Percentiles rank a stretch among this genome's conserved stretches.
These are phyloP conservation scores for Parmales sp. DNA, from an alignment of 108 stramenopile genomes.

Conservation along the genomic window DNA sequence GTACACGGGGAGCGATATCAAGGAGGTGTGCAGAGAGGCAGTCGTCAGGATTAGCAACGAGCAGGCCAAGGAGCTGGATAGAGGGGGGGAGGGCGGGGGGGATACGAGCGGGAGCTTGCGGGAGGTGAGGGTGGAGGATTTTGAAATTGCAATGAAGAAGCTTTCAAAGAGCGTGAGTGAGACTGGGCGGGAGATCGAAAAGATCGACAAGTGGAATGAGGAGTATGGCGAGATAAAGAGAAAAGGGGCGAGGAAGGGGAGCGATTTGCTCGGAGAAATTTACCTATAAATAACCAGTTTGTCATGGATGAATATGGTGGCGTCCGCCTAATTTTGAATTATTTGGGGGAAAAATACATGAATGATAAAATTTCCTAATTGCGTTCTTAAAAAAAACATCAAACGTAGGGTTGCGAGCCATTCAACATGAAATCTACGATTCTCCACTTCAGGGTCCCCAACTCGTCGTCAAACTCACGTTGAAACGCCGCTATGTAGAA, in stretches of 20 bases:
- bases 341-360: too few species aligned
- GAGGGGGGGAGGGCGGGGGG: constrained; percentile 28
- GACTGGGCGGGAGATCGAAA: constrained; percentile 74
- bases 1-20: constrained; percentile 91
- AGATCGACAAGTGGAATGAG: constrained; percentile 94
- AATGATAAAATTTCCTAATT: too few species aligned
- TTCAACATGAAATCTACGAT: constrained; percentile 62
- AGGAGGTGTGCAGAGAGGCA: constrained; percentile 91
- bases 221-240: constrained; percentile 92
- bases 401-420: background rate
- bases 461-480: constrained; percentile 85
- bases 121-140: constrained; percentile 75
- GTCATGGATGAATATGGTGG: too few species aligned
- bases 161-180: constrained; percentile 88
- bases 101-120: constrained; percentile 57
- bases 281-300: too few species aligned
- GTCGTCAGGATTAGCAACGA: constrained; percentile 91
- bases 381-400: background rate
- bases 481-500: constrained; percentile 91
- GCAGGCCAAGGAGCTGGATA: constrained; percentile 70
- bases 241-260: constrained; percentile 44
- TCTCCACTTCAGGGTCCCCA: constrained; percentile 81
- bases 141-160: constrained; percentile 73
- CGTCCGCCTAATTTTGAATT: too few species aligned
- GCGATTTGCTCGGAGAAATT: too few species aligned